Evolutionary conservation across 345 rosid genomes (phyloP).

Genomic region (Lenwebbia sp.): DNA sequence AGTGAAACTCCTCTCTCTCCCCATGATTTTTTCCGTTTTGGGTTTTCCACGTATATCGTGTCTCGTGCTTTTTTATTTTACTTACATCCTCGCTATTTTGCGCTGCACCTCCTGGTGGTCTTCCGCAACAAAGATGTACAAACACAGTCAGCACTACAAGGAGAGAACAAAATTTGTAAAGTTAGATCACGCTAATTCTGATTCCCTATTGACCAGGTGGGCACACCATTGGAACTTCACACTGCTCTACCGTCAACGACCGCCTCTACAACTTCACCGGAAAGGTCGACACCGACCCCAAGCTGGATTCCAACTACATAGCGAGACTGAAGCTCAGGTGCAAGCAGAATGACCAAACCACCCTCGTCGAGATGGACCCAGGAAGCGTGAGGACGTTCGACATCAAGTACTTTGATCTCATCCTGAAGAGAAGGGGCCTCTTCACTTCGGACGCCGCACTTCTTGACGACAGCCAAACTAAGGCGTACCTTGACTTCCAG

Average conservation of each 20-base stretch:
- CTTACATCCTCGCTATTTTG: too few species aligned
- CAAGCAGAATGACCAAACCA: too few species aligned
- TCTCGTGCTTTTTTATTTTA: too few species aligned
- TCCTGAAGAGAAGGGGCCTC: conserved; percentile 47
- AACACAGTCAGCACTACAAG: too few species aligned
- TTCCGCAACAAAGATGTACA: too few species aligned
- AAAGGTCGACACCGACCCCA: conserved; percentile 40
- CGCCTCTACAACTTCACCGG: conserved; percentile 77
- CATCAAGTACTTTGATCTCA: conserved; percentile 25
- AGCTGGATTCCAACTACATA: conserved; percentile 27
- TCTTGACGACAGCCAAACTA: conserved; percentile 30
- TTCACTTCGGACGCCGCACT: conserved; percentile 61
- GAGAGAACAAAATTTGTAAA: neutral
- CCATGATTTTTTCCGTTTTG: too few species aligned
- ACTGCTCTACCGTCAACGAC: conserved; percentile 32
- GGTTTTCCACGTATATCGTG: too few species aligned
- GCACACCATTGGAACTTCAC: conserved; percentile 61
- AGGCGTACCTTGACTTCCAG: conserved; percentile 30
- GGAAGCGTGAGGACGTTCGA: conserved; percentile 49
- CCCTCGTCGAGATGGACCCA: too few species aligned
- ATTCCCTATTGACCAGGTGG: conserved; percentile 20
- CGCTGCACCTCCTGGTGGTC: too few species aligned
- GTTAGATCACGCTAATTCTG: neutral
- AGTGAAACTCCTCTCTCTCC: too few species aligned
- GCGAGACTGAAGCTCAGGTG: too few species aligned